Conservation (phyloP, 176 grass and related monocot genomes). For the Bolboschoenus planiculmis region DNA sequence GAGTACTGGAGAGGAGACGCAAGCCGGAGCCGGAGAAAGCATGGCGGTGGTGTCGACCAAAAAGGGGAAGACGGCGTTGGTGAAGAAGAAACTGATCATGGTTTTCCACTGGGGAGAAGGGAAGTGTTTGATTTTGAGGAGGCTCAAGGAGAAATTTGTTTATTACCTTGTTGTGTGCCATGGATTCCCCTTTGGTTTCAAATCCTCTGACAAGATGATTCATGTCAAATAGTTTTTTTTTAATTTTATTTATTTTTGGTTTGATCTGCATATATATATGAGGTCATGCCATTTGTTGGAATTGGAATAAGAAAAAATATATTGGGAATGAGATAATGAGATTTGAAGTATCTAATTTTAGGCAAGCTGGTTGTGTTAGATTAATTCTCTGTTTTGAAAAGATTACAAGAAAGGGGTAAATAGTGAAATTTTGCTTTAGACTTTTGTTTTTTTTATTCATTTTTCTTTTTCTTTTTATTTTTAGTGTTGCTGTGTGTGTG, state of each 20-base stretch:
- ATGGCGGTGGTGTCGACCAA: background rate
- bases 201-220: constrained; percentile 17
- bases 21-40: background rate
- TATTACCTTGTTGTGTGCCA: constrained; percentile 61
- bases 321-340: background rate
- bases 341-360: background rate
- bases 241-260: background rate
- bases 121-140: constrained; percentile 40
- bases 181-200: constrained; percentile 5
- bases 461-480: background rate
- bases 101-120: constrained; percentile 48
- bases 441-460: background rate
- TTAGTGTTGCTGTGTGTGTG: background rate
- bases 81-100: constrained; percentile 31
- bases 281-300: background rate
- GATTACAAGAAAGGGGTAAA: background rate
- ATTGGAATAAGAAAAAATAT: background rate
- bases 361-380: background rate
- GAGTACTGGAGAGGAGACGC: background rate
- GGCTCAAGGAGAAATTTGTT: constrained; percentile 54
- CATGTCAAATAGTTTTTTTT: constrained; percentile 5
- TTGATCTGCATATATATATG: background rate
- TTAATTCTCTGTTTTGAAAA: background rate
- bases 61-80: constrained; percentile 18
- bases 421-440: background rate